Percentiles rank a stretch among this genome's conserved stretches.
Conservation (phyloP, 352 stramenopile genomes). For the Pythium vanterpoolii region DNA sequence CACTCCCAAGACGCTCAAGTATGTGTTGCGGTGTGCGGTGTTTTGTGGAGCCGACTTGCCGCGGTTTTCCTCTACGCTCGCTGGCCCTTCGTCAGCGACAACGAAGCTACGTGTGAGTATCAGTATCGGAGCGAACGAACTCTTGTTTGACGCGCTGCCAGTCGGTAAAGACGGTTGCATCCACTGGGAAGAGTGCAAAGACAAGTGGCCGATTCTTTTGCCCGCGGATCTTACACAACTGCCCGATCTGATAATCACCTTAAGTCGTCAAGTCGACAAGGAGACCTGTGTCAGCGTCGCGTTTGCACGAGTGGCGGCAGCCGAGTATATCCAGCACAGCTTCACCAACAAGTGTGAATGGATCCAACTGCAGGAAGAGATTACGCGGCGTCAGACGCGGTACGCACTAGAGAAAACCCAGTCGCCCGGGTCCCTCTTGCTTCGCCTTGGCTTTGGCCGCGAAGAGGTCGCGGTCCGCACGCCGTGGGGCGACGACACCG, state of each 20-base stretch:
- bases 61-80: slow-evolving; percentile 7
- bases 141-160: slow-evolving; percentile 52
- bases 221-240: slow-evolving; percentile 67
- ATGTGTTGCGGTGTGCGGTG: slow-evolving; percentile 54
- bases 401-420: slow-evolving; percentile 51
- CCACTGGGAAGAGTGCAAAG: slow-evolving; percentile 48
- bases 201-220: slow-evolving; percentile 45
- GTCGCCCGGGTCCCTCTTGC: slow-evolving; percentile 43
- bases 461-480: slow-evolving; percentile 60
- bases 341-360: slow-evolving; percentile 52
- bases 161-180: slow-evolving; percentile 44
- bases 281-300: slow-evolving; percentile 60
- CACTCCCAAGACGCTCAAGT: slow-evolving; percentile 54
- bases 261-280: slow-evolving; percentile 55
- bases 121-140: slow-evolving; percentile 38
- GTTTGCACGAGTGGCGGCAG: slow-evolving; percentile 40
- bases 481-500: slow-evolving; percentile 41
- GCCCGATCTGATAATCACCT: slow-evolving; percentile 61
- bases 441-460: slow-evolving; percentile 62
- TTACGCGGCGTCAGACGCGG: slow-evolving; percentile 51
- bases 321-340: slow-evolving; percentile 37
- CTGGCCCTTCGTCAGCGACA: slow-evolving; percentile 9
- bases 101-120: slow-evolving; percentile 48
- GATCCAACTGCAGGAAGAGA: slow-evolving; percentile 57
- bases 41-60: slow-evolving; percentile 62